These are phyloP conservation scores for Fomitopsis betulina DNA, from an alignment of 1,284 basidiomycete species.

Conservation along the genomic window DNA sequence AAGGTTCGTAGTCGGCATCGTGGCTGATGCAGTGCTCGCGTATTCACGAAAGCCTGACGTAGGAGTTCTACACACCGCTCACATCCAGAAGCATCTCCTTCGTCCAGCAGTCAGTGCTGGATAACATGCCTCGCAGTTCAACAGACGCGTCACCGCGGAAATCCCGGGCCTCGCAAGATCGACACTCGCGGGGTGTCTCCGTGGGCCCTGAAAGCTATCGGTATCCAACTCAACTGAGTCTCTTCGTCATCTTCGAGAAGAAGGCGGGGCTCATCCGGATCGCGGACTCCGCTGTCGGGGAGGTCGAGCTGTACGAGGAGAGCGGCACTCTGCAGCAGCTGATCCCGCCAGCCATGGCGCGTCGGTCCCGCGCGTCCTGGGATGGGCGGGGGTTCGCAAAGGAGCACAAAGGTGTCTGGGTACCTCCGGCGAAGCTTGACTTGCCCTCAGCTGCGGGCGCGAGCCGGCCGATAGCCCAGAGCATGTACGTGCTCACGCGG, in stretches of 20 bases:
- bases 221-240: conserved; percentile 64
- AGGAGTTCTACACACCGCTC: conserved; percentile 80
- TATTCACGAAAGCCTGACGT: not conserved
- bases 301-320: conserved; percentile 64
- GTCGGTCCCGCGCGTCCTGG: conserved; percentile 49
- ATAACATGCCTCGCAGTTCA: conserved; percentile 39
- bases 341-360: conserved; percentile 20
- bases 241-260: conserved; percentile 80
- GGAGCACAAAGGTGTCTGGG: conserved; percentile 49
- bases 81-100: conserved; percentile 60
- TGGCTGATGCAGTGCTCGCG: not conserved
- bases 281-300: conserved; percentile 72
- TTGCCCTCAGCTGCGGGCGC: conserved; percentile 34
- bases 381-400: conserved; percentile 42
- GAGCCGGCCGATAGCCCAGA: conserved; percentile 27
- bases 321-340: conserved; percentile 18
- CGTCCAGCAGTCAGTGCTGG: conserved; percentile 61
- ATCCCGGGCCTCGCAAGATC: conserved; percentile 18
- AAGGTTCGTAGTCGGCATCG: conserved; percentile 43
- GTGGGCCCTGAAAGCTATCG: conserved; percentile 27
- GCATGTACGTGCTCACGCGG: conserved; percentile 60
- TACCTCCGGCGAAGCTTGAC: conserved; percentile 45
- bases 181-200: conserved; percentile 23
- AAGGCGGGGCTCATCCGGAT: conserved; percentile 76
- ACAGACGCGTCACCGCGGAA: conserved; percentile 34